phyloP scores from a whole-genome alignment of 345 rosid species.

The Populus euphratica region DNA sequence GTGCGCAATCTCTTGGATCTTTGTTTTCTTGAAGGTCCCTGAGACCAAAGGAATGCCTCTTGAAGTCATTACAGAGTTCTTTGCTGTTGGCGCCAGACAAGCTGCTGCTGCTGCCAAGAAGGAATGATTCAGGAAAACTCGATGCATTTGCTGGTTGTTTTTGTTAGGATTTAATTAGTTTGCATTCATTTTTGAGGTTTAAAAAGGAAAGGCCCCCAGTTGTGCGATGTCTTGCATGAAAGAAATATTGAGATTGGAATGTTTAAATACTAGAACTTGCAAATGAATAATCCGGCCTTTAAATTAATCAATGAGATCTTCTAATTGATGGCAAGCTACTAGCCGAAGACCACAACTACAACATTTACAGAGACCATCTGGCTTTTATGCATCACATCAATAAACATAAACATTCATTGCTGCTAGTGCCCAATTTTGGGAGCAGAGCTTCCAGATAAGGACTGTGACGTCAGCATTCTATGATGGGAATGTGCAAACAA shows the following conservation, averaged over 20 bases:
- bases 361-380: background rate
- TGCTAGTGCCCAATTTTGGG: background rate
- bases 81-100: slow-evolving; percentile 82
- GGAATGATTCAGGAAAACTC: slow-evolving; percentile 22
- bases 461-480: background rate
- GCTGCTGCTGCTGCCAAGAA: slow-evolving; percentile 36
- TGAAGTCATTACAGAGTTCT: slow-evolving; percentile 95
- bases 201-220: too few relatives aligned
- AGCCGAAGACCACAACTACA: background rate
- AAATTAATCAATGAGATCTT: background rate
- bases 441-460: too few relatives aligned
- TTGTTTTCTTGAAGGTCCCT: slow-evolving; percentile 86
- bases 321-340: background rate
- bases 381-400: background rate
- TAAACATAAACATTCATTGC: background rate
- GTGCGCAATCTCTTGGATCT: slow-evolving; percentile 74
- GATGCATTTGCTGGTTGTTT: background rate
- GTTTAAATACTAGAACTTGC: background rate
- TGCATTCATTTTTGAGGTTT: too few relatives aligned
- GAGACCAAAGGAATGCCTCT: slow-evolving; percentile 99
- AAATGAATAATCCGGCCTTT: background rate
- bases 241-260: too few relatives aligned
- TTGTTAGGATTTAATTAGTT: background rate
- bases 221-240: too few relatives aligned
- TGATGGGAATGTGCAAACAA: background rate